A percentile compares a stretch with the other conserved stretches of the same genome.
phyloP scores from a whole-genome alignment of 2,329 filamentous ascomycete genomes.

The Aspergillus candidus region DNA sequence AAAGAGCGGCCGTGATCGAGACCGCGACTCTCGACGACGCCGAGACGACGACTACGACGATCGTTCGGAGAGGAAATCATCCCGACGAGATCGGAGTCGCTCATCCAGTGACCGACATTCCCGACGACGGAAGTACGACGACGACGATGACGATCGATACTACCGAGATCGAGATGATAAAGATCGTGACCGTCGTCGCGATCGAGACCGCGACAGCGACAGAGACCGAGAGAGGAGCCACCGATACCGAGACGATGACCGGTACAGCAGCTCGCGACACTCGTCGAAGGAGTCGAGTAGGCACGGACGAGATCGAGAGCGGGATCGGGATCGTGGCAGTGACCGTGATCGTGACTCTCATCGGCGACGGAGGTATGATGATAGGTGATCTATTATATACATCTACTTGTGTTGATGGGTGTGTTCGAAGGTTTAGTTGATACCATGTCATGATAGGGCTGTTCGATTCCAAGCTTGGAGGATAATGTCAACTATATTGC shows the following conservation, averaged over 20 bases:
- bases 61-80: slow-evolving; percentile 18
- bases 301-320: slow-evolving; percentile 18
- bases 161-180: slow-evolving; percentile 27
- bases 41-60: slow-evolving; percentile 29
- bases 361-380: slow-evolving; percentile 25
- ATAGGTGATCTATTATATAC: slow-evolving; percentile 9
- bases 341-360: slow-evolving; percentile 26
- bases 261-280: slow-evolving; percentile 27
- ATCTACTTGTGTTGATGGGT: background rate
- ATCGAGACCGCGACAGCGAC: slow-evolving; percentile 30
- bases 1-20: slow-evolving; percentile 31
- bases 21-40: slow-evolving; percentile 29
- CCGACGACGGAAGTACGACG: slow-evolving; percentile 32
- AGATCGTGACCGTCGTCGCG: slow-evolving; percentile 18
- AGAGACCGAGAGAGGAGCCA: slow-evolving; percentile 28
- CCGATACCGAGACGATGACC: slow-evolving; percentile 26
- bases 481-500: no score
- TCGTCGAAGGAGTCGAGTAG: slow-evolving; percentile 28
- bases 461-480: no score
- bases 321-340: slow-evolving; percentile 24
- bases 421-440: background rate
- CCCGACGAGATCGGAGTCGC: slow-evolving; percentile 32
- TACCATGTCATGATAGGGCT: background rate
- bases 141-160: slow-evolving; percentile 34
- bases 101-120: slow-evolving; percentile 31